A percentile compares a stretch with the other conserved stretches of the same genome.
phyloP scores from a whole-genome alignment of 2,329 filamentous ascomycete genomes.

The Fusarium sp. region DNA sequence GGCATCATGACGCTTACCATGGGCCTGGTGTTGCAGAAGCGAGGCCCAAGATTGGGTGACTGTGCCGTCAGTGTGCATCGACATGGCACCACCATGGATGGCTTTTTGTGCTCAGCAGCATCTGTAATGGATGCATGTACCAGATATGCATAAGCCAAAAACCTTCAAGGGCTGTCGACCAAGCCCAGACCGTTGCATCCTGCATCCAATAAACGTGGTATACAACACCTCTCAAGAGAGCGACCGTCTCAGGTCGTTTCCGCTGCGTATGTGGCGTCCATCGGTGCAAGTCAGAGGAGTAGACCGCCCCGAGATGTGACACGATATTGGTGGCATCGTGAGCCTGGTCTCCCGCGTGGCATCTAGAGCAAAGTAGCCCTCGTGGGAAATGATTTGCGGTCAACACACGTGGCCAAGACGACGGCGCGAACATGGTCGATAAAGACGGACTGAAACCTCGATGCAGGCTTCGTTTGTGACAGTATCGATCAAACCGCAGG shows the following conservation, averaged over 20 bases:
- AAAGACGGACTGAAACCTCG: not conserved
- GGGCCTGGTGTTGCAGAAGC: conserved; percentile 16
- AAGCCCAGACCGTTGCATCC: conserved; percentile 11
- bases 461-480: not conserved
- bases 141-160: not conserved
- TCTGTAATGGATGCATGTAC: not conserved
- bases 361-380: conserved; percentile 15
- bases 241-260: not conserved
- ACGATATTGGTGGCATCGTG: conserved; percentile 9
- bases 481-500: not conserved
- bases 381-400: conserved; percentile 17
- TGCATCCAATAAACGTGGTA: conserved; percentile 22
- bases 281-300: not conserved
- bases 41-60: conserved; percentile 15
- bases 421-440: not conserved
- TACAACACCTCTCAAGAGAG: not conserved
- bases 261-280: not conserved
- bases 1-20: not conserved
- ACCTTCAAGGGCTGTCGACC: not conserved
- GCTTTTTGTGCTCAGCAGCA: not conserved
- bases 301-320: conserved; percentile 14
- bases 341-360: conserved; percentile 32
- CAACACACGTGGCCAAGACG: conserved; percentile 24
- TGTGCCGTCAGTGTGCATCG: conserved; percentile 27
- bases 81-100: conserved; percentile 25